Conservation (phyloP, 257 asterid species). For the Solanum rostratum region DNA sequence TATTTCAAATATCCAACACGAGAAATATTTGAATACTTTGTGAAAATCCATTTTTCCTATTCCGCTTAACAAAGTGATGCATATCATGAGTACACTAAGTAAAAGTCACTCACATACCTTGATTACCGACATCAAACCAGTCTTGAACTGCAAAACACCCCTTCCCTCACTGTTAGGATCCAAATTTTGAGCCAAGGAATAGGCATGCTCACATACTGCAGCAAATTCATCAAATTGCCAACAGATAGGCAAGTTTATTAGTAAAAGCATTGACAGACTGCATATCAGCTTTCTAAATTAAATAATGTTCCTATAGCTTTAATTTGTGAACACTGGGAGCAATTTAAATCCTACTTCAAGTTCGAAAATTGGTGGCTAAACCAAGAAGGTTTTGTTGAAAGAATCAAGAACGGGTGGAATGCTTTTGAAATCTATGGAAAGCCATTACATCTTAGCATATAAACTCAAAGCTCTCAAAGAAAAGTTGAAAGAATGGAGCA, state of each 20-base stretch:
- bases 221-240: slow-evolving; percentile 1
- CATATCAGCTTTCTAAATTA: background rate
- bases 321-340: too few relatives aligned
- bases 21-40: background rate
- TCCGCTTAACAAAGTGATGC: background rate
- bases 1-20: background rate
- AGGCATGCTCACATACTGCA: slow-evolving; percentile 98
- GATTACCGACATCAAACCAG: slow-evolving; percentile 95
- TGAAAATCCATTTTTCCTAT: background rate
- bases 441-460: too few relatives aligned
- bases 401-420: too few relatives aligned
- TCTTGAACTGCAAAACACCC: slow-evolving; percentile 98
- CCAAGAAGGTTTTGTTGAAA: too few relatives aligned
- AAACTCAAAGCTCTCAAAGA: too few relatives aligned
- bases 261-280: background rate
- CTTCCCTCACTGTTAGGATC: slow-evolving; percentile 99
- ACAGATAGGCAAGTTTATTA: background rate
- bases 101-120: slow-evolving; percentile 46
- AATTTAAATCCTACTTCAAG: too few relatives aligned
- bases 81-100: background rate
- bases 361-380: too few relatives aligned
- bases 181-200: slow-evolving; percentile 91
- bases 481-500: too few relatives aligned
- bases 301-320: too few relatives aligned
- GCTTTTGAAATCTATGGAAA: too few relatives aligned